These are phyloP conservation scores for Nakazawaea populi DNA, from an alignment of 805 yeast genomes.

Conservation along the genomic window DNA sequence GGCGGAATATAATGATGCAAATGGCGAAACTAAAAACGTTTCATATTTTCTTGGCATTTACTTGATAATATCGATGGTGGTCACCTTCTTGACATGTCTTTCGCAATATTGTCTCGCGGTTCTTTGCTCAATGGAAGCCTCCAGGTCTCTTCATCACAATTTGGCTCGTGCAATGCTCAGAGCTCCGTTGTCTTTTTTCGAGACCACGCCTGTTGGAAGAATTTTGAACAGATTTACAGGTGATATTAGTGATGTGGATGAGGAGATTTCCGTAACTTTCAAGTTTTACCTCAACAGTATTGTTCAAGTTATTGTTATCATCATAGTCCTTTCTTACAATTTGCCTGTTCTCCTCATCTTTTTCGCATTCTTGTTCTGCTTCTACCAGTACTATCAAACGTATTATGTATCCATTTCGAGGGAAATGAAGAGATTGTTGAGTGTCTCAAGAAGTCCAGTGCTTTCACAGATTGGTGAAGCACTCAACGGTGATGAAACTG, in stretches of 20 bases:
- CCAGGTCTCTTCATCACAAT: constrained; percentile 62
- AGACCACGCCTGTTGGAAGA: constrained; percentile 93
- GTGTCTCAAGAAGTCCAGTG: constrained; percentile 74
- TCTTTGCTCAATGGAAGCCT: constrained; percentile 77
- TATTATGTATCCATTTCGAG: constrained; percentile 73
- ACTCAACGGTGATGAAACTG: constrained; percentile 66
- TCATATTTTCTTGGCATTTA: constrained; percentile 45
- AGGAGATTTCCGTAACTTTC: constrained; percentile 63
- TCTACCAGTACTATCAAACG: constrained; percentile 69
- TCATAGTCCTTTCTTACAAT: constrained; percentile 73
- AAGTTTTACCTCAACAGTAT: constrained; percentile 55
- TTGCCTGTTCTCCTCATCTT: constrained; percentile 83
- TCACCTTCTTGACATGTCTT: constrained; percentile 42
- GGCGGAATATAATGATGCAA: constrained; percentile 57
- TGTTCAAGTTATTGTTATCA: constrained; percentile 36
- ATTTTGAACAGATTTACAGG: constrained; percentile 85
- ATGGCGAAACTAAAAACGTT: constrained; percentile 37
- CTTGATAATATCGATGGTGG: constrained; percentile 37
- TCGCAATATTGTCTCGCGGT: constrained; percentile 39
- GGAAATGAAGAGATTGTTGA: constrained; percentile 77
- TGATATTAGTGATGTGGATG: constrained; percentile 88
- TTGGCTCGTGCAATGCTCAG: constrained; percentile 72
- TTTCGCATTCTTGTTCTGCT: constrained; percentile 59
- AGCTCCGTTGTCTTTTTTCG: constrained; percentile 94
- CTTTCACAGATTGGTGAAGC: constrained; percentile 84